Base-by-base conservation (phyloP, 805 yeast species). In the Barnettozyma wickerhamii region DNA sequence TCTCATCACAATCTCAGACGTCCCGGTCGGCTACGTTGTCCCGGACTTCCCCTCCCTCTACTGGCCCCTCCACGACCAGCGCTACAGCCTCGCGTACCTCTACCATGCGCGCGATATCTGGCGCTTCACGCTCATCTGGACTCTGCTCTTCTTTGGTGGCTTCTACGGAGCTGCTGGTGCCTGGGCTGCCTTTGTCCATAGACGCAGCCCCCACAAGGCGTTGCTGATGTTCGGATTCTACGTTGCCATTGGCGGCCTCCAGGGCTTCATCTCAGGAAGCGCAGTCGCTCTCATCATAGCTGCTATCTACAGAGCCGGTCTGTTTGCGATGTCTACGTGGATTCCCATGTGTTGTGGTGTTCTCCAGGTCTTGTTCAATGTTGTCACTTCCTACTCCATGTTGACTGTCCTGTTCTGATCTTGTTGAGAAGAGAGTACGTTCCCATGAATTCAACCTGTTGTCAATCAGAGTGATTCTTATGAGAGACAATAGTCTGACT, bases 271-370 rank as follows among this genome's bases (percentile, higher is more conserved):
- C 3, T 66, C 81, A 1, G 98, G 97, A 0, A 77, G 90, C 1
- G 69, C 87, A 6, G 71, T 84, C 30, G 97, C 96, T 0, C 66
- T 89, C 10, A 57, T 93, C 48, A 56, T 38, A 42, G 68, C 81
- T 27, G 84, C 88, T 2, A 74, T 89, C 7, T 90, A 90, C 63
- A 69, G 73, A 40, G 79, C 95, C 0, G 95, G 95, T 0, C 71
- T 83, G 19, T 78, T 91, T 52, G 75, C 84, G 18, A 86, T 93
- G 95, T 82, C 95, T 10, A 86, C 97, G 0, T 91, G 99, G 99
- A 78, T 91, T 7, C 98, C 99, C 0, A 72, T 91, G 49, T 74
- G 84, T 41, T 86, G 90, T 78, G 95, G 80, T 0, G 61, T 84
- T 3, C 74, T 84, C 5, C 80, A 79, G 50, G 70, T 85, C 6